These are phyloP conservation scores for Platanus orientalis DNA, from an alignment of 164 flowering plant genomes.

Conservation along the genomic window DNA sequence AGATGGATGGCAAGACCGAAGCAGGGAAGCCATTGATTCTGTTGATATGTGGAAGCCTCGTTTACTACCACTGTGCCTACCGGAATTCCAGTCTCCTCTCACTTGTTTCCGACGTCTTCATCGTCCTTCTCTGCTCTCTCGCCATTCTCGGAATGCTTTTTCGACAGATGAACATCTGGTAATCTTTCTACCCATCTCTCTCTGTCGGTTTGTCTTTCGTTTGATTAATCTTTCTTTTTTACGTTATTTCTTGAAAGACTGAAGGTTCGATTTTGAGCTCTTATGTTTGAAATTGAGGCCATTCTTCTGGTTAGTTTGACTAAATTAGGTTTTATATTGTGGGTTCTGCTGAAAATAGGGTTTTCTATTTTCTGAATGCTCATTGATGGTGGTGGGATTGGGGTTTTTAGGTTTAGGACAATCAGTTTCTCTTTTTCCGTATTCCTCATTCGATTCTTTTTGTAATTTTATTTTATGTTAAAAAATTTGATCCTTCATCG, in stretches of 20 bases:
- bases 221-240: background rate
- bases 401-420: no score
- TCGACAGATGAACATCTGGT: slow-evolving; percentile 90
- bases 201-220: background rate
- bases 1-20: slow-evolving; percentile 29
- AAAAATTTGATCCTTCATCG: no score
- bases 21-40: slow-evolving; percentile 63
- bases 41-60: slow-evolving; percentile 60
- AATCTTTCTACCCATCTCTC: slow-evolving; percentile 1
- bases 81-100: slow-evolving; percentile 74
- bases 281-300: background rate
- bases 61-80: slow-evolving; percentile 88
- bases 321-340: background rate
- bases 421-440: no score
- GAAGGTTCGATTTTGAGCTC: background rate
- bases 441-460: no score
- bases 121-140: slow-evolving; percentile 95
- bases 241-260: background rate
- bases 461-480: no score
- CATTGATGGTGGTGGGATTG: no score
- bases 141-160: slow-evolving; percentile 97
- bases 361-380: no score
- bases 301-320: background rate
- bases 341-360: background rate
- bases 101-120: slow-evolving; percentile 81